Conservation (phyloP, 139 green algal genomes). For the Chlorella sorokiniana region DNA sequence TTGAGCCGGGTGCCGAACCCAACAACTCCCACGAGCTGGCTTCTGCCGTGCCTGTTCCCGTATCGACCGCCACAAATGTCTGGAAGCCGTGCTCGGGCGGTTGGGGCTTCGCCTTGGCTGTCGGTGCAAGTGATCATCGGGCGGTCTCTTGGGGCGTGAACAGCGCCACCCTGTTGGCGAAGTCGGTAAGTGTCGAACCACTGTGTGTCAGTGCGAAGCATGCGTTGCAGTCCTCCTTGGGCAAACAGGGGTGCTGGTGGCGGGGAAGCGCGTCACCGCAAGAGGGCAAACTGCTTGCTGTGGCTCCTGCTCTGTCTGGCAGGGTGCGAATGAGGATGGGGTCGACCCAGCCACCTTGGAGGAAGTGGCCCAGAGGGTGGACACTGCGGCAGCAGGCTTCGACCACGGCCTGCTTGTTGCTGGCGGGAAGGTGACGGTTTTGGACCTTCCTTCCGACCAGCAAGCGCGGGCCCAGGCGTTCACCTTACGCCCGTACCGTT, state of each 20-base stretch:
- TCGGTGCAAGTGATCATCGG: slow-evolving; percentile 22
- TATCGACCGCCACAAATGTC: not conserved
- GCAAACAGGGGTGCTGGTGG: too few species aligned
- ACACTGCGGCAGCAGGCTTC: slow-evolving; percentile 24
- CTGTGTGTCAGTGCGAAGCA: too few species aligned
- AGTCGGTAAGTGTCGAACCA: slow-evolving; percentile 40
- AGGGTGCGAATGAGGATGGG: slow-evolving; percentile 19
- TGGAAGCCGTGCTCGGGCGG: slow-evolving; percentile 16
- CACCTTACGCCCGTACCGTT: slow-evolving; percentile 26
- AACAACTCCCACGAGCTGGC: slow-evolving; percentile 35
- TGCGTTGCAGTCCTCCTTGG: too few species aligned
- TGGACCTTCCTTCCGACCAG: slow-evolving; percentile 4
- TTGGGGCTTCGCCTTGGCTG: slow-evolving; percentile 42
- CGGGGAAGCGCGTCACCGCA: too few species aligned
- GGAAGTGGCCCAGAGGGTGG: not conserved
- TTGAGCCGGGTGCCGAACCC: not conserved
- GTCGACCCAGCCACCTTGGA: slow-evolving; percentile 27
- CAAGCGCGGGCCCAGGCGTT: not conserved
- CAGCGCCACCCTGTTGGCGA: slow-evolving; percentile 35
- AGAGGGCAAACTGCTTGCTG: not conserved
- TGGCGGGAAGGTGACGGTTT: slow-evolving; percentile 35
- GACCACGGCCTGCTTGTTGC: slow-evolving; percentile 33
- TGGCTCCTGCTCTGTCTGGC: not conserved
- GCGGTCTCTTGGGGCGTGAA: slow-evolving; percentile 75
- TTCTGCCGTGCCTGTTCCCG: slow-evolving; percentile 10